Evolutionary conservation across 2,329 filamentous ascomycete species (phyloP), one percentile per base, ranked within the genome.

Genomic region (Nannizziopsis barbatae): DNA sequence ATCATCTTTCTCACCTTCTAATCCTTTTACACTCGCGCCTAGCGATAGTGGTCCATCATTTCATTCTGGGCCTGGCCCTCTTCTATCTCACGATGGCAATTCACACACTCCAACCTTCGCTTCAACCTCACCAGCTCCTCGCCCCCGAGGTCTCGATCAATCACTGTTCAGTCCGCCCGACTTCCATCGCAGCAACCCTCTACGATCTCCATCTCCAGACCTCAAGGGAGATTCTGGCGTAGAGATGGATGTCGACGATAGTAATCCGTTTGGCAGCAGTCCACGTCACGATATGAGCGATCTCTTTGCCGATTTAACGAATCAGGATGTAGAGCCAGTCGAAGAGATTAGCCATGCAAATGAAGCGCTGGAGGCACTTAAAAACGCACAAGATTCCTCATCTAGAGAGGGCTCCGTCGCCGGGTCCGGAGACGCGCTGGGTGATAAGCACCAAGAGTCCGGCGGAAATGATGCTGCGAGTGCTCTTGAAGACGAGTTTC

Each of bases 271-370:
- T 42, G 58, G 62, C 44, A 70, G 53, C 31, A 69, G 62, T 49
- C 65, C 66, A 51, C 65, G 65, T 14, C 61, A 62, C 45, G 59
- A 67, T 39, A 54, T 69, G 45, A 69, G 70, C 50, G 66, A 69
- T 50, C 64, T 72, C 15, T 73, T 72, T 54, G 68, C 67, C 8
- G 70, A 71, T 43, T 56, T 72, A 48, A 71, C 68, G 1, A 69
- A 71, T 46, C 65, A 71, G 50, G 68, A 71, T 51, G 60, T 54
- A 8, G 66, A 69, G 7, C 55, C 56, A 14, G 54, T 57, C 41
- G 61, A 60, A 56, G 60, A 71, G 45, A 68, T 69, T 22, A 67
- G 65, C n/a, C 69, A 72, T 55, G 69, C 68, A 6, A 70, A 68
- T 36, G 70, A 72, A 54, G 70, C 69, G 3, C 56, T 72, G 15